Evolutionary conservation across 2,329 filamentous ascomycete species (phyloP).

Genomic region (Fusarium devonianum): DNA sequence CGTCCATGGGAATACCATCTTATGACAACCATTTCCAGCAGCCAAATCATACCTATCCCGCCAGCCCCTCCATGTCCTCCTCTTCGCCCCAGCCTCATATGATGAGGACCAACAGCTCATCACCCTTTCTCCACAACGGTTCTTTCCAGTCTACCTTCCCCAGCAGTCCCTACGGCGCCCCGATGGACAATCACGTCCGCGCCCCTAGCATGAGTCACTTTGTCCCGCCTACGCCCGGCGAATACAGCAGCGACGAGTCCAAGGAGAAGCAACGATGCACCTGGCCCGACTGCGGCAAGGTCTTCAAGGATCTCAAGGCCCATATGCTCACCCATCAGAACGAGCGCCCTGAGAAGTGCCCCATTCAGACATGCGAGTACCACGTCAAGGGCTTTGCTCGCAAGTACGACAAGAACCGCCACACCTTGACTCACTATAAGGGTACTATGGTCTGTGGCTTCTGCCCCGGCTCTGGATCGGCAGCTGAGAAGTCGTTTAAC

Average conservation of each 20-base stretch:
- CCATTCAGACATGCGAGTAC: conserved; percentile 90
- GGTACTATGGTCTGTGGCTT: conserved; percentile 97
- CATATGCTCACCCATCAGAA: conserved; percentile 95
- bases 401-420: conserved; percentile 96
- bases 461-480: conserved; percentile 86
- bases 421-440: conserved; percentile 95
- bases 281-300: conserved; percentile 81
- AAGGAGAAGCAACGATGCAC: conserved; percentile 79
- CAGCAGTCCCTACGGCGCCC: conserved; percentile 62
- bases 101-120: conserved; percentile 64
- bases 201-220: conserved; percentile 74
- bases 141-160: conserved; percentile 59
- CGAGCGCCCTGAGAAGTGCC: conserved; percentile 92
- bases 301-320: conserved; percentile 90
- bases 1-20: conserved; percentile 54
- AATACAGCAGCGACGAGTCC: conserved; percentile 66
- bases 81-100: conserved; percentile 58
- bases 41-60: conserved; percentile 57
- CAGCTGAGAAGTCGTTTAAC: conserved; percentile 94
- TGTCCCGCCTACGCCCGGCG: conserved; percentile 67
- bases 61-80: conserved; percentile 69
- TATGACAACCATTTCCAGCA: conserved; percentile 60
- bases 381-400: conserved; percentile 90
- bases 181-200: conserved; percentile 57
- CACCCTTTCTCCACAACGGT: conserved; percentile 69